These are phyloP conservation scores for Brasilioporus rufonigricans DNA, from an alignment of 768 basidiomycete species.

Conservation along the genomic window DNA sequence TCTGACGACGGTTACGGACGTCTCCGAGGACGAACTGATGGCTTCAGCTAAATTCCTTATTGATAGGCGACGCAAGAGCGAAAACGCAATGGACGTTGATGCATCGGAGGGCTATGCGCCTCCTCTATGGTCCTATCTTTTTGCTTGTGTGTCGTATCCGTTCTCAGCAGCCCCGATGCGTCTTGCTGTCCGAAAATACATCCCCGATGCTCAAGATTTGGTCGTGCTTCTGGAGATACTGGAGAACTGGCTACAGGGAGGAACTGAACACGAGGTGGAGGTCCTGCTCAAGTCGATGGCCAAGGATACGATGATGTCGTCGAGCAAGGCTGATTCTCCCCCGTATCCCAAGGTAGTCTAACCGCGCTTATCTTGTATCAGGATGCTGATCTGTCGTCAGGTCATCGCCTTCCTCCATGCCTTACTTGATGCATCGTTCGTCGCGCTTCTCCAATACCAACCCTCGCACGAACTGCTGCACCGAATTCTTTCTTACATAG, in stretches of 20 bases:
- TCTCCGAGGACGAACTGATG: slow-evolving; percentile 65
- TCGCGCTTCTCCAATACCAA: slow-evolving; percentile 61
- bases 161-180: slow-evolving; percentile 40
- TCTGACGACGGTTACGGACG: slow-evolving; percentile 53
- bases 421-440: slow-evolving; percentile 70
- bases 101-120: slow-evolving; percentile 27
- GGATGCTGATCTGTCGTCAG: slow-evolving; percentile 43
- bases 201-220: slow-evolving; percentile 41
- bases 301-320: slow-evolving; percentile 13
- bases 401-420: slow-evolving; percentile 59
- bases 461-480: slow-evolving; percentile 56
- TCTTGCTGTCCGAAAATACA: slow-evolving; percentile 41
- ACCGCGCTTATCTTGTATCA: slow-evolving; percentile 32
- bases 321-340: slow-evolving; percentile 15
- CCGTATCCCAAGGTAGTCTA: slow-evolving; percentile 37
- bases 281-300: slow-evolving; percentile 22
- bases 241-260: slow-evolving; percentile 38
- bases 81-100: slow-evolving; percentile 39
- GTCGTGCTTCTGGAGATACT: slow-evolving; percentile 37
- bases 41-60: slow-evolving; percentile 47
- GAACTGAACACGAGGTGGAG: slow-evolving; percentile 26
- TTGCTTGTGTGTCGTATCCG: slow-evolving; percentile 39
- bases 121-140: slow-evolving; percentile 37
- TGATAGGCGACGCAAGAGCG: slow-evolving; percentile 32
- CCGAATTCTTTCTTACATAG: slow-evolving; percentile 47